Evolutionary conservation across 345 rosid species (phyloP), one percentile per base, ranked within the genome.

Genomic region (Aquilaria yunnanensis): DNA sequence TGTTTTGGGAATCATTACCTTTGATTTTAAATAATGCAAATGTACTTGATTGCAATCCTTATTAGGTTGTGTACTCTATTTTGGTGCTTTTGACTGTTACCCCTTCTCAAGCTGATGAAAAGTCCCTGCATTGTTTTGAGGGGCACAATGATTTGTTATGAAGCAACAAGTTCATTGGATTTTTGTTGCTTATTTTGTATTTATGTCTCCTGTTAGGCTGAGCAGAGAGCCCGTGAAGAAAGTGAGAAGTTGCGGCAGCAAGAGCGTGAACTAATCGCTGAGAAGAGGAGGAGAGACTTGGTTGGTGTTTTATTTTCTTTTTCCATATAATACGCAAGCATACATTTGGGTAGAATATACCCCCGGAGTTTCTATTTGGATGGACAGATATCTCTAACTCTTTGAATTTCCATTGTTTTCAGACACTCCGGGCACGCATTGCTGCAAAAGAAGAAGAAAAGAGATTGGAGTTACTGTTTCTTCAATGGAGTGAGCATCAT

Each of bases 381-480:
- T 37, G 43, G 7, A 37, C 7, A 37, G 43, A 37, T 37, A 3
- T 3, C 43, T 37, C 43, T 37, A 7, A 37, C 4, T 37, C 43
- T 37, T 37, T 7, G 23, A 37, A 1, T 37, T 37, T 37, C 43
- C 43, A 37, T 56, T 51, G 66, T 37, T 16, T 33, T 65, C 78
- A 94, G 97, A 85, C 78, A 69, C 99, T 94, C 13, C 82, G 89
- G 67, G 96, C 99, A 41, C 92, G 99, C 64, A 80, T 94, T 75
- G 85, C 93, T 76, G 95, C 91, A 57, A 94, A 94, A 76, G 94
- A 96, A 12, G 99, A 90, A 82, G 92, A 90, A 74, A 94, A 94
- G 82, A 87, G 88, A 75, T 65, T 94, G 91, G 97, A 90, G 75
- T 80, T 94, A 81, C 81, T 94, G 65, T 94, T 90, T 85, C 89